Evolutionary conservation across 495 filamentous ascomycete genomes (phyloP), one percentile per base, ranked within the genome.

Genomic region (Durotheca rogersii): DNA sequence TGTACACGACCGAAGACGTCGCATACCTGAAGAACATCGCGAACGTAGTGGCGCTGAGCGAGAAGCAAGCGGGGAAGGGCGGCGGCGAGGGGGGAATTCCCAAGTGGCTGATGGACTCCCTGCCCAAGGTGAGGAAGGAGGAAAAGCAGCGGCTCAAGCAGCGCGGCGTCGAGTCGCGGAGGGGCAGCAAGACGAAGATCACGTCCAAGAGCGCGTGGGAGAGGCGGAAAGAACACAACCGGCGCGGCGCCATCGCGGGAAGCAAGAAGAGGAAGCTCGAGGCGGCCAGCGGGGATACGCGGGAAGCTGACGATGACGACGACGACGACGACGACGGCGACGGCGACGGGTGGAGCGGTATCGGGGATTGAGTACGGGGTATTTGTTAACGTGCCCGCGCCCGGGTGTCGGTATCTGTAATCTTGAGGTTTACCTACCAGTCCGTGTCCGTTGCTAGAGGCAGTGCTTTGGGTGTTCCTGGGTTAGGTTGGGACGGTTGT

Each of bases 1-100:
- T 92, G 49, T 98, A 95, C 60, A 97, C 93, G 0, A 89, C 93
- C 63, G 93, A 95, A 39, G 93, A 98, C 64, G 83, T 96, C 16
- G 83, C 86, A 1, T 89, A 90, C 56, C 79, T 98, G 12, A 96
- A 93, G 73, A 87, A 80, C 49, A 86, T 98, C 29, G 92, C 90
- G 29, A 95, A 95, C 60, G 87, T 96, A 6, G 96, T 97, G 58
- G 79, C 88, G 4, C 80, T 80, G 20, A 88, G 87, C 56, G 88
- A 96, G 72, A 87, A 83, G 68, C 72, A 78, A 51, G 77, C 75
- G 0, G 75, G 75, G 0, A 80, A 74, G 41, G 65, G 15, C 34
- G 56, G 54, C 21, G 54, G 54, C 21, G 54, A 55, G 14, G 55
- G 47, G 46, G 53, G 59, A 6, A 77, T 95, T 29, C 83, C 89